Percentiles rank a stretch among this genome's conserved stretches.
phyloP scores from a whole-genome alignment of 305 asterid genomes.

The Petunia hybrid region DNA sequence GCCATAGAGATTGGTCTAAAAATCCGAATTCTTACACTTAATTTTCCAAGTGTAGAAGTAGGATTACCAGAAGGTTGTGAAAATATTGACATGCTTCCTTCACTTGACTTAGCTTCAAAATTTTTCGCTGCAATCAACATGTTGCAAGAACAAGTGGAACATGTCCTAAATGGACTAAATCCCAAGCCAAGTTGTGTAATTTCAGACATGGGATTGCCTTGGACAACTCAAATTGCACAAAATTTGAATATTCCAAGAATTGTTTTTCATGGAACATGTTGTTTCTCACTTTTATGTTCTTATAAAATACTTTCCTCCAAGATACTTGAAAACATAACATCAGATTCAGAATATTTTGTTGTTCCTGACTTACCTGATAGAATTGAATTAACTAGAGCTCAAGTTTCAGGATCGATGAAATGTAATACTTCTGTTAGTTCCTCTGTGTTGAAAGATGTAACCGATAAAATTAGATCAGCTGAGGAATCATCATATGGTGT shows the following conservation, averaged over 20 bases:
- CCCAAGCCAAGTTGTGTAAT: conserved; percentile 61
- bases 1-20: conserved; percentile 37
- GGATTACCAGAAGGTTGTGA: conserved; percentile 54
- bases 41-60: conserved; percentile 46
- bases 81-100: conserved; percentile 58
- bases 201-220: conserved; percentile 57
- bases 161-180: conserved; percentile 37
- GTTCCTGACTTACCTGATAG: conserved; percentile 57
- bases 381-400: conserved; percentile 53
- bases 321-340: conserved; percentile 37
- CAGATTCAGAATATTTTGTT: conserved; percentile 56
- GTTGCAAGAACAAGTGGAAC: conserved; percentile 44
- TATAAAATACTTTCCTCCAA: conserved; percentile 37
- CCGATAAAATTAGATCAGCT: conserved; percentile 46
- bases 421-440: neutral
- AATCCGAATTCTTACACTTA: conserved; percentile 37
- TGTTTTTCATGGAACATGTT: conserved; percentile 54
- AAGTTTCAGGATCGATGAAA: conserved; percentile 41
- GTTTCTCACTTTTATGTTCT: conserved; percentile 48
- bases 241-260: conserved; percentile 46
- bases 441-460: conserved; percentile 36
- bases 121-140: conserved; percentile 49
- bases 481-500: conserved; percentile 55
- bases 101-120: conserved; percentile 40
- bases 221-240: conserved; percentile 52